These are phyloP conservation scores for Metarhizium anisopliae DNA, from an alignment of 2,329 filamentous ascomycete genomes.

Conservation along the genomic window DNA sequence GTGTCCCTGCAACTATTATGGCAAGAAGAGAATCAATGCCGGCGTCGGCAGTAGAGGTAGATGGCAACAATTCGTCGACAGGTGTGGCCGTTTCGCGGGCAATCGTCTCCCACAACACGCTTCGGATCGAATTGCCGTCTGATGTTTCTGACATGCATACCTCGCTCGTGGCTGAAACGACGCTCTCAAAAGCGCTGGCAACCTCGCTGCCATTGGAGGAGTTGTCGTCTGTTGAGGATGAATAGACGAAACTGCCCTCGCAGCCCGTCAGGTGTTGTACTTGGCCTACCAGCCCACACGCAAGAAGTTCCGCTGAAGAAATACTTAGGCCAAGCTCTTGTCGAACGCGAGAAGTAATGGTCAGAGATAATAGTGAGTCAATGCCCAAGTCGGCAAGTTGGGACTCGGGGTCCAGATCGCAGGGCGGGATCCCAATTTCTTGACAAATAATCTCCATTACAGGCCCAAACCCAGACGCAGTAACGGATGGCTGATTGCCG, in stretches of 20 bases:
- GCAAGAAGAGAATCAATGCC: slow-evolving; percentile 13
- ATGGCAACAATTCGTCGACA: slow-evolving; percentile 8
- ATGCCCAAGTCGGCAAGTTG: slow-evolving; percentile 49
- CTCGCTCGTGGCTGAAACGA: slow-evolving; percentile 12
- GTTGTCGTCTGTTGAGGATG: slow-evolving; percentile 38
- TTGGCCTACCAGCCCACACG: neutral
- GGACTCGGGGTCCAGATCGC: slow-evolving; percentile 47
- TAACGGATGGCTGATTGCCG: neutral
- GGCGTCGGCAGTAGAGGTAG: slow-evolving; percentile 11
- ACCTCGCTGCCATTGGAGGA: slow-evolving; percentile 54
- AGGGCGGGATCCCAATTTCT: slow-evolving; percentile 63
- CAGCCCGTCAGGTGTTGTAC: slow-evolving; percentile 8
- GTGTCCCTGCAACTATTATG: slow-evolving; percentile 9
- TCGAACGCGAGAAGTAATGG: slow-evolving; percentile 44
- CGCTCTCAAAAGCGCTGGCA: neutral
- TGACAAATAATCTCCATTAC: slow-evolving; percentile 37
- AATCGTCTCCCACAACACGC: slow-evolving; percentile 6
- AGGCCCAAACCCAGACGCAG: neutral
- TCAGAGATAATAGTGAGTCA: slow-evolving; percentile 49
- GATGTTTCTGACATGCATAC: slow-evolving; percentile 37
- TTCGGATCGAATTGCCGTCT: slow-evolving; percentile 8
- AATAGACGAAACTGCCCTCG: slow-evolving; percentile 31
- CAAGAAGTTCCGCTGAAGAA: slow-evolving; percentile 29
- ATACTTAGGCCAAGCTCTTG: slow-evolving; percentile 45
- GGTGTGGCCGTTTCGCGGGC: slow-evolving; percentile 13